Conservation (phyloP, 371 early-diverging fungal genomes). For the Mucor indicus region DNA sequence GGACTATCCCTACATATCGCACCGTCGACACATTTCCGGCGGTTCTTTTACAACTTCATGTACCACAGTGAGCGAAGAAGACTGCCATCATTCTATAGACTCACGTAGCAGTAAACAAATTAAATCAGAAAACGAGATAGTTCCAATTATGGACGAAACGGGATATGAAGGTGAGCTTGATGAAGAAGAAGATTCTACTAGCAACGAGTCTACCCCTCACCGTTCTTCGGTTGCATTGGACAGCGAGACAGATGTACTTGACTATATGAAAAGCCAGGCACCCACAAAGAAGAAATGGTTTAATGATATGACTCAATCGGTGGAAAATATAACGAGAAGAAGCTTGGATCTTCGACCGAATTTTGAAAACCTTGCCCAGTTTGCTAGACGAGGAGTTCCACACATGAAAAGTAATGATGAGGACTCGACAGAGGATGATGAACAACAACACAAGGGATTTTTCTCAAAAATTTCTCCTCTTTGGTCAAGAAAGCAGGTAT, state of each 20-base stretch:
- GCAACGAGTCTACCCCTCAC: slow-evolving; percentile 20
- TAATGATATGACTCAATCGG: slow-evolving; percentile 1
- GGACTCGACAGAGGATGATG: slow-evolving; percentile 17
- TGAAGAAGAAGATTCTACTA: slow-evolving; percentile 2
- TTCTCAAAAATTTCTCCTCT: too few species aligned
- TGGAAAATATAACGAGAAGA: slow-evolving; percentile 20
- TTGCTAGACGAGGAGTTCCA: slow-evolving; percentile 20
- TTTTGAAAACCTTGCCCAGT: slow-evolving; percentile 23
- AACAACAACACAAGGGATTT: too few species aligned
- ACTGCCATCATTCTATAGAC: not conserved
- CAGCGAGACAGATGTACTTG: too few species aligned
- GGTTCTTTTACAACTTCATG: too few species aligned
- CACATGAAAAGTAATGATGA: slow-evolving; percentile 8
- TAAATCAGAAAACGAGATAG: not conserved
- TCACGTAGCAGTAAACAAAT: not conserved
- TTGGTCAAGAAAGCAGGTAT: too few species aligned
- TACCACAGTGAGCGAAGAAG: too few species aligned
- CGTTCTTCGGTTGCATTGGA: slow-evolving; percentile 23
- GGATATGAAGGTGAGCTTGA: slow-evolving; percentile 9
- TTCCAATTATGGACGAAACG: slow-evolving; percentile 2
- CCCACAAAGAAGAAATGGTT: slow-evolving; percentile 17
- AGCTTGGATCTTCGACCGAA: slow-evolving; percentile 35
- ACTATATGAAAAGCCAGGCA: slow-evolving; percentile 9
- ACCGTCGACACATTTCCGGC: too few species aligned
- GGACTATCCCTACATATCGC: too few species aligned